Base-by-base conservation (phyloP, 441 rosid species). In the Iberis amara region DNA sequence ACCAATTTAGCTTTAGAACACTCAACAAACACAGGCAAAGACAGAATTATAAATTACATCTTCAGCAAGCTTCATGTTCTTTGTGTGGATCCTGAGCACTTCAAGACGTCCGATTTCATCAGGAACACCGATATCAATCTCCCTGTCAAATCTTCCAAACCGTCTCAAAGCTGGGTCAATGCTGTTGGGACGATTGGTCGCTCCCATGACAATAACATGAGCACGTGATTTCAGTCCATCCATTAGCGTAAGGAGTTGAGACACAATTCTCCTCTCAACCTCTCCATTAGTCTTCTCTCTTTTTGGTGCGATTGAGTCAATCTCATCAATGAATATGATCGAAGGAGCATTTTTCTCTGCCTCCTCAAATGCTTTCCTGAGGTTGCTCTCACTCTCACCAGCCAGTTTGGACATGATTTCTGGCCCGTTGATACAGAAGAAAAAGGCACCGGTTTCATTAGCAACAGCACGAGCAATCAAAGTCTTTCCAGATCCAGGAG, bases 71-170 rank as follows among this genome's bases (percentile, higher is more conserved):
- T 74, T 70, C 79, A 70, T 71, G 51, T 67, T 74, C 61, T 64
- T 74, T 21, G 78, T 70, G 21, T 74, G 75, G 51, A 74, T 70
- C 30, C 75, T 38, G 0, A 74, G 70, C 14, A 69, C 78, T 61
- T 70, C 75, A 46, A 66, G 64, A 43, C 73, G 57, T 32, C 75
- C 78, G 52, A 74, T 67, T 54, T 74, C 79, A 26, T 74, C 78
- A 21, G 68, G 75, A 27, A 67, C 78, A 4, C 75, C 73, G 0
- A 74, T 66, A 45, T 73, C 75, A 12, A 70, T 73, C 52, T 66
- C 75, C 59, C 74, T 58, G 21, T 70, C 73, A 14, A 74, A 74
- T 58, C 79, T 67, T 55, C 79, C 79, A 46, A 33, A 33, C 38
- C 38, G 11, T 9, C 38, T 33, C 38, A 33, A 33, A 10, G 38